Percentiles rank a stretch among this genome's conserved stretches.
phyloP scores from a whole-genome alignment of 768 basidiomycete species.

The Tephrocybe rancida region DNA sequence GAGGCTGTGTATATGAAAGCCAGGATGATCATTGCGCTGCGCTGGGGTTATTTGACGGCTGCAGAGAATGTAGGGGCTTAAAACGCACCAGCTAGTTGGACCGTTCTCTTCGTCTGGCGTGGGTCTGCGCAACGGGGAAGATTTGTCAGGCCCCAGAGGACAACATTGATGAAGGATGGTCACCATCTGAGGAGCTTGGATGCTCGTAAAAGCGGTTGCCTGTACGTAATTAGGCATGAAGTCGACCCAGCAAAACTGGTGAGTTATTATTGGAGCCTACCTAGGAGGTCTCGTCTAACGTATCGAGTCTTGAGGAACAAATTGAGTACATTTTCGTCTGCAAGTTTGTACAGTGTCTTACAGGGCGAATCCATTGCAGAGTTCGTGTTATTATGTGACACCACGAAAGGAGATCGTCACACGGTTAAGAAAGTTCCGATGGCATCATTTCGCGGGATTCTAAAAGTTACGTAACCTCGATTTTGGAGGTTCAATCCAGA shows the following conservation, averaged over 20 bases:
- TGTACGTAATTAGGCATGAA: conserved; percentile 20
- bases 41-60: conserved; percentile 1
- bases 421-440: too few species aligned
- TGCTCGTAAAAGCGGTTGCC: conserved; percentile 65
- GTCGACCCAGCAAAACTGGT: too few species aligned
- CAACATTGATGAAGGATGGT: background rate
- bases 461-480: too few species aligned
- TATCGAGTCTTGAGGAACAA: conserved; percentile 49
- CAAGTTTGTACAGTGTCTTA: too few species aligned
- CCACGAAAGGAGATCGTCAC: too few species aligned
- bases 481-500: too few species aligned
- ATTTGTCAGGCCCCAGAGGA: background rate
- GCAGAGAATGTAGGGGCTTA: background rate
- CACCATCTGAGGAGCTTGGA: conserved; percentile 43
- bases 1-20: background rate
- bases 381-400: too few species aligned
- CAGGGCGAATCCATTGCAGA: too few species aligned
- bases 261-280: conserved; percentile 30
- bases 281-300: conserved; percentile 63
- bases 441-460: too few species aligned
- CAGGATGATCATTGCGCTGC: background rate
- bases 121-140: conserved; percentile 30
- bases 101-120: conserved; percentile 56
- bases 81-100: conserved; percentile 62
- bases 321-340: too few species aligned